Base-by-base conservation (phyloP, 2,329 filamentous ascomycete species). In the Fusarium beomiforme region DNA sequence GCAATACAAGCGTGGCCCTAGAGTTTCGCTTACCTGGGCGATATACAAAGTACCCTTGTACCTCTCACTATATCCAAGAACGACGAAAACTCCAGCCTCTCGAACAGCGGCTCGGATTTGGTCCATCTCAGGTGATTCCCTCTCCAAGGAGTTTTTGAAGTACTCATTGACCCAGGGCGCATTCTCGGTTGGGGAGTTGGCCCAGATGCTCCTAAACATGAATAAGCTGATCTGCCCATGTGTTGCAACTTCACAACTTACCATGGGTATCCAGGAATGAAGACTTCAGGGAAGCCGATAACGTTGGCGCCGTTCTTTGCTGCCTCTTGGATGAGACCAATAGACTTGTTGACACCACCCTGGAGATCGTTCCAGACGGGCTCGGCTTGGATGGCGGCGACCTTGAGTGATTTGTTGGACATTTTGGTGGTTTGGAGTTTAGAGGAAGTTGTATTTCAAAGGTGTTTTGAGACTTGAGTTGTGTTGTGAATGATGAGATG, bases 181-280 rank as follows among this genome's bases (percentile, higher is more conserved):
- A 76, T 83, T 84, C 14, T 67, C 63, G 17, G 64, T 72, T 3
- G 66, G 63, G 1, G 59, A 77, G 58, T 75, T 75, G 62, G 59
- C 72, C 75, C 77, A 79, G 31, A 79, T 76, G 63, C 70, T 77
- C 76, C 76, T 63, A 19, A 5, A 34, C 34, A 57, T 70, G 49
- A 70, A 59, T 67, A 42, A 60, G 58, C 49, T 57, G 58, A 60
- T 57, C 49, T 55, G 50, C 39, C n/a, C 49, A 57, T 31, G 23
- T n/a, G n/a, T n/a, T 4, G 1, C 8, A 24, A 31, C 5, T n/a
- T 9, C 12, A 36, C 2, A 11, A 73, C 77, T 71, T 65, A 85
- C 84, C 84, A 86, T 33, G 84, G 83, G 65, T 85, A 84, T 2
- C 83, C 83, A 7, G 81, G 78, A 14, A 85, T 81, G 75, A 81